A percentile compares a stretch with the other conserved stretches of the same genome.
Evolutionary conservation across 768 basidiomycete genomes (phyloP).

Genomic region (Tulasnella sp.): DNA sequence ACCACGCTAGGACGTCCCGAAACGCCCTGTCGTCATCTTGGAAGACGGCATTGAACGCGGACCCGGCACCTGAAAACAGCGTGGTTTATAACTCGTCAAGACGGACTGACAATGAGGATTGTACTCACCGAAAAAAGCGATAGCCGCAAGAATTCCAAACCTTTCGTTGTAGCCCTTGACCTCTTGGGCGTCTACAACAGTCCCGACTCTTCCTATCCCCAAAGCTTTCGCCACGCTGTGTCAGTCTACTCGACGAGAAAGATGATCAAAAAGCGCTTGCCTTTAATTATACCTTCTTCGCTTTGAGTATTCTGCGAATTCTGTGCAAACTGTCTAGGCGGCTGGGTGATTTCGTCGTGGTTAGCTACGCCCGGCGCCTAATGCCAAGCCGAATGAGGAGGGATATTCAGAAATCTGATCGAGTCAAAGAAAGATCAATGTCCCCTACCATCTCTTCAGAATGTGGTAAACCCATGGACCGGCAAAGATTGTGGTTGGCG

Average conservation of each 20-base stretch:
- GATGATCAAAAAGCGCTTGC: not conserved
- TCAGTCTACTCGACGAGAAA: not conserved
- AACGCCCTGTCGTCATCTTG: not conserved
- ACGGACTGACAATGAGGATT: not conserved
- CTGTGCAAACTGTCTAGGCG: not conserved
- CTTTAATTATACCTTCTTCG: not conserved
- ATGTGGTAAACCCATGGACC: not conserved
- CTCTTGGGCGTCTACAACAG: not conserved
- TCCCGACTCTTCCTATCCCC: not conserved
- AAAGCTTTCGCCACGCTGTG: not conserved
- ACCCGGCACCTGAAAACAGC: not conserved
- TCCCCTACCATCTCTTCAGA: not conserved
- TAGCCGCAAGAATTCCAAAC: not conserved
- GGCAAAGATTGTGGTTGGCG: not conserved
- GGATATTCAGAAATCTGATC: not conserved
- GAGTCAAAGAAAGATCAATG: not conserved
- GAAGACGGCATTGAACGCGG: not conserved
- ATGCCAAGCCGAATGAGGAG: not conserved
- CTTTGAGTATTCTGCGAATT: not conserved
- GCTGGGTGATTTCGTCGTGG: not conserved
- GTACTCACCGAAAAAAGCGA: not conserved
- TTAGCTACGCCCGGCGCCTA: not conserved
- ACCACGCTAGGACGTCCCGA: not conserved
- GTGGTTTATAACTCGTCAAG: not conserved
- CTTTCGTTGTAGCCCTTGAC: not conserved